phyloP scores from a whole-genome alignment of 148 eudicot genomes.

The Amaranthus cruentus region DNA sequence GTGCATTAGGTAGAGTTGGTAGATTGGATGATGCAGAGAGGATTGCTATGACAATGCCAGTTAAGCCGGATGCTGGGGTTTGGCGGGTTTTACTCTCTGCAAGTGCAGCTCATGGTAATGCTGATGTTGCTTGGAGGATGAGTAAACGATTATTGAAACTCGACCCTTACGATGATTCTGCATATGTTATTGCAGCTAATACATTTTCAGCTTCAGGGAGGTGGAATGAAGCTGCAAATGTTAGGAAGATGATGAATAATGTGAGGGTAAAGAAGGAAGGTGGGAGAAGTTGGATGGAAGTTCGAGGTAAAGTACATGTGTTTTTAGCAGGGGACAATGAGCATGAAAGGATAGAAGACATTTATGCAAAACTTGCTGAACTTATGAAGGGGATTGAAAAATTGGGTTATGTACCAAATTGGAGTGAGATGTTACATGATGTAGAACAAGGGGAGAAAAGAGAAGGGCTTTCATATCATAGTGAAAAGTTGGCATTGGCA shows the following conservation, averaged over 20 bases:
- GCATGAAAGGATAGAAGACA: constrained; percentile 42
- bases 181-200: constrained; percentile 64
- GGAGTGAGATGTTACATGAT: constrained; percentile 48
- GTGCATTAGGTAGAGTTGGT: constrained; percentile 60
- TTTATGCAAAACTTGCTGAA: constrained; percentile 44
- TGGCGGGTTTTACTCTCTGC: constrained; percentile 60
- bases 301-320: constrained; percentile 47
- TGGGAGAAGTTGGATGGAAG: constrained; percentile 74
- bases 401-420: constrained; percentile 50
- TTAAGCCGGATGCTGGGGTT: constrained; percentile 53
- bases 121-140: constrained; percentile 49
- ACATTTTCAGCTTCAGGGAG: constrained; percentile 46
- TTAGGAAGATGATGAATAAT: constrained; percentile 58
- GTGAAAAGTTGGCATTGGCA: constrained; percentile 76
- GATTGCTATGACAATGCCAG: constrained; percentile 52
- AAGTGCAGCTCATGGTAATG: constrained; percentile 39
- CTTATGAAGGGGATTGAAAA: constrained; percentile 48
- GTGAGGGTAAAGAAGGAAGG: constrained; percentile 50
- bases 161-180: constrained; percentile 57
- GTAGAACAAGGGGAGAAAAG: constrained; percentile 56
- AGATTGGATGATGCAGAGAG: constrained; percentile 53
- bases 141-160: constrained; percentile 44
- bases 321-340: constrained; percentile 52
- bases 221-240: constrained; percentile 48
- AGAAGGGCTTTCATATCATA: constrained; percentile 51